A percentile compares a stretch with the other conserved stretches of the same genome.
Conservation (phyloP, 805 yeast genomes). For the Teunomyces barrocoloradensis region DNA sequence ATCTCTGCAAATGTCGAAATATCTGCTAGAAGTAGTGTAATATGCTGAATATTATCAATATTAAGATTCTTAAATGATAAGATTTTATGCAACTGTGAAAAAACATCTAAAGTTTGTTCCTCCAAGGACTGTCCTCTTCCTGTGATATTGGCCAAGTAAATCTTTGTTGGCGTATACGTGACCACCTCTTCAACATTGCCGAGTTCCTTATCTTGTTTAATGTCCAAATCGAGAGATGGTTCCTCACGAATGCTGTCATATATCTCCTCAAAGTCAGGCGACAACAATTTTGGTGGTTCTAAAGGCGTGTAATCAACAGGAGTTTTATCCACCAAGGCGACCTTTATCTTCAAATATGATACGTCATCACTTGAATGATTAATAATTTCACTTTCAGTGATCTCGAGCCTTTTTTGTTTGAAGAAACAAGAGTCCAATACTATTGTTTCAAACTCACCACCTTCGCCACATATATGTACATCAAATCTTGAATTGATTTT, state of each 20-base stretch:
- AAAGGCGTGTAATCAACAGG: conserved; percentile 5
- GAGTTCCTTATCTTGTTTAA: neutral
- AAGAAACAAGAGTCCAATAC: conserved; percentile 91
- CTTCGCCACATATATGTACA: conserved; percentile 96
- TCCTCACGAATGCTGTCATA: conserved; percentile 13
- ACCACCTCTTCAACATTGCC: neutral
- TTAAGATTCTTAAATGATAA: conserved; percentile 37
- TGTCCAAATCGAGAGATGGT: neutral
- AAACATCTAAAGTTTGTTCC: conserved; percentile 49
- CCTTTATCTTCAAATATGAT: conserved; percentile 58
- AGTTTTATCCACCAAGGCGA: conserved; percentile 44
- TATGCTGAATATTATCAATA: conserved; percentile 52
- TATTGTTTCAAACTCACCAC: conserved; percentile 95
- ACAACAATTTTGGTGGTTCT: conserved; percentile 40
- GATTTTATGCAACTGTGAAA: conserved; percentile 38
- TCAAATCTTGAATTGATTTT: conserved; percentile 65
- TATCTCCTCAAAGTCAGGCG: conserved; percentile 38
- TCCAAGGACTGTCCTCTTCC: conserved; percentile 15
- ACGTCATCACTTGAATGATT: conserved; percentile 65
- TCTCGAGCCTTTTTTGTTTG: conserved; percentile 45
- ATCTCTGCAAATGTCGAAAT: conserved; percentile 65
- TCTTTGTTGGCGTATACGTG: conserved; percentile 14
- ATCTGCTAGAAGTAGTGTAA: conserved; percentile 58
- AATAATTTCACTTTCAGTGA: conserved; percentile 40
- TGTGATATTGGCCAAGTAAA: conserved; percentile 30